A percentile compares a stretch with the other conserved stretches of the same genome.
These are phyloP conservation scores for Syzygium jambos DNA, from an alignment of 345 rosid species.

Conservation along the genomic window DNA sequence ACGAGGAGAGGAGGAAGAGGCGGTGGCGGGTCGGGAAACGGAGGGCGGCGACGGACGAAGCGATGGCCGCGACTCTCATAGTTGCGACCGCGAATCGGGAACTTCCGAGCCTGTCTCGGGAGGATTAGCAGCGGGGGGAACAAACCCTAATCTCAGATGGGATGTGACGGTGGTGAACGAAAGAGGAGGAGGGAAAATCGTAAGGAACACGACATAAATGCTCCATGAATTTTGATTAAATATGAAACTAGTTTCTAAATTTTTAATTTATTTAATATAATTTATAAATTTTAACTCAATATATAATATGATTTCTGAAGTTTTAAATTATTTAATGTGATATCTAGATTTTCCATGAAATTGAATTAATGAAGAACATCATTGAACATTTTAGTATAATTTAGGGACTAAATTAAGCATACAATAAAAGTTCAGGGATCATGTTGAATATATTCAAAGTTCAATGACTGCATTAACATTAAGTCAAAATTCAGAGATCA, in stretches of 20 bases:
- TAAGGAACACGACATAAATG: no score
- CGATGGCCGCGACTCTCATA: constrained; percentile 8
- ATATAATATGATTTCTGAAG: accelerated
- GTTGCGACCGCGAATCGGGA: background rate
- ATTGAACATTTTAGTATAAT: background rate
- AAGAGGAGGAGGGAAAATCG: background rate
- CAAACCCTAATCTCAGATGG: background rate
- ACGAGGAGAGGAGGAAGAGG: constrained; percentile 7
- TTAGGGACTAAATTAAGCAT: accelerated
- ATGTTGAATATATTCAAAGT: background rate
- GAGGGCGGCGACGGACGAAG: constrained; percentile 10
- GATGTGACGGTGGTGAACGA: background rate
- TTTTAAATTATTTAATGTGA: background rate
- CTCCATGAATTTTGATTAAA: accelerated
- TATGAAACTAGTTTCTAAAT: accelerated
- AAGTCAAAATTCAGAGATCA: accelerated
- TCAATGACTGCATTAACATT: accelerated
- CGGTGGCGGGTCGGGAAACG: constrained; percentile 4
- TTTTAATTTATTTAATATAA: no score
- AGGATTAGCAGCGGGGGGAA: background rate
- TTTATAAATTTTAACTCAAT: no score
- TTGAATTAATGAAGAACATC: background rate
- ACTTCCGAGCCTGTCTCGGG: background rate
- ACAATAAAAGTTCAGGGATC: accelerated
- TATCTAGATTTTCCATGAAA: background rate